Conservation (phyloP, 495 filamentous ascomycete species). For the Aspergillus asperescens region DNA sequence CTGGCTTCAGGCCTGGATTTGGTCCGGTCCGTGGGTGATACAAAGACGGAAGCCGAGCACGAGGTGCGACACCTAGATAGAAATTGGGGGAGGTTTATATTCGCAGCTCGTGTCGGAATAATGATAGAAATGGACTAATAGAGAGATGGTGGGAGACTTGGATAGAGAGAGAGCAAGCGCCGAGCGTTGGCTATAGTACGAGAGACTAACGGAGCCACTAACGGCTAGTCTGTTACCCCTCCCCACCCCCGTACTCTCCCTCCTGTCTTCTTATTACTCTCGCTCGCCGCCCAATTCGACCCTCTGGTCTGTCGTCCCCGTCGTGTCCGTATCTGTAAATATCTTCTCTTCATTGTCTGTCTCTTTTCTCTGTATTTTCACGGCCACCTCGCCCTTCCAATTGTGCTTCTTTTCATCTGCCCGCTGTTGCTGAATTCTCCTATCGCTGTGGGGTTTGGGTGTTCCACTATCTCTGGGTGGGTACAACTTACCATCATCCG, state of each 20-base stretch:
- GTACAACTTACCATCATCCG: not conserved
- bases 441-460: conserved; percentile 10
- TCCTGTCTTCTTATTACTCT: conserved; percentile 10
- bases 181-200: conserved; percentile 3
- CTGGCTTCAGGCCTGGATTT: too few relatives aligned
- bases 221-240: conserved; percentile 18
- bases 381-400: conserved; percentile 1
- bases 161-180: too few relatives aligned
- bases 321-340: not conserved
- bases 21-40: not conserved
- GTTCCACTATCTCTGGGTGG: conserved; percentile 10
- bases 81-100: not conserved
- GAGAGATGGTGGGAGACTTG: not conserved
- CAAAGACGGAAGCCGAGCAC: conserved; percentile 5
- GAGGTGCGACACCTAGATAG: not conserved
- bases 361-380: conserved; percentile 1
- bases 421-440: not conserved
- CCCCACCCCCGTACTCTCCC: conserved; percentile 23
- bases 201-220: conserved; percentile 9
- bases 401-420: not conserved
- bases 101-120: not conserved
- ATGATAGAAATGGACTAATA: not conserved
- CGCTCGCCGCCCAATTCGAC: not conserved
- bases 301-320: not conserved
- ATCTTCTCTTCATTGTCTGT: not conserved